Base-by-base conservation (phyloP, 2,329 filamentous ascomycete species). In the Didymella keratinophila region DNA sequence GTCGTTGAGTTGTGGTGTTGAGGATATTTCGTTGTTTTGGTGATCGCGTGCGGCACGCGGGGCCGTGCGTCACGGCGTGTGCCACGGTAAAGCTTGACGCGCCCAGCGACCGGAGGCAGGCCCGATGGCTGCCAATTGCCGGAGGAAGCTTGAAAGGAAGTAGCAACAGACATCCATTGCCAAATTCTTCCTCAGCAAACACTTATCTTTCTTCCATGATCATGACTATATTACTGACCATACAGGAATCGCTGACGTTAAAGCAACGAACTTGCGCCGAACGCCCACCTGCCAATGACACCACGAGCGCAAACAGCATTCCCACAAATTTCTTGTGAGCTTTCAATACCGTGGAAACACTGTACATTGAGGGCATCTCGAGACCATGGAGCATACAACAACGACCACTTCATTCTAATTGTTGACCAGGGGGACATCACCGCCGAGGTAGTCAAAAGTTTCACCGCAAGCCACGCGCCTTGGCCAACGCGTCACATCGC, bases 401-500 rank as follows among this genome's bases (percentile, higher is more conserved):
- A 14, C 9, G 2, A 21, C 18, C 5, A 20, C 18, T 20, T 4
- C n/a, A 11, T 20, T 18, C 6, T 11, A 3, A 39, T 18, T 11
- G 2, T 39, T 39, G 11, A 21, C 36, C 1, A 20, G 9, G 9
- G 5, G 6, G 7, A 45, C 25, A 4, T 30, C 41, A 43, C 41
- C 14, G 23, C 12, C 14, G 41, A 42, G 12, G n/a, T 23, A 23
- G 37, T 23, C 18, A 39, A 16, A 42, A 25, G 20, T 23, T 25
- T 12, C 8, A 42, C 20, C 11, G 18, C 14, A 47, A 32, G 51
- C 51, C 42, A 46, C 48, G 21, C 54, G 48, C n/a, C 47, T 47
- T 52, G 48, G 34, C 54, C 16, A 37, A 48, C 50, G 50, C 56
- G 56, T 53, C 45, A 45, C 56, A 50, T 53, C 55, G 44, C 50